Evolutionary conservation across 2,329 filamentous ascomycete species (phyloP).

Genomic region (Xylariales sp.): DNA sequence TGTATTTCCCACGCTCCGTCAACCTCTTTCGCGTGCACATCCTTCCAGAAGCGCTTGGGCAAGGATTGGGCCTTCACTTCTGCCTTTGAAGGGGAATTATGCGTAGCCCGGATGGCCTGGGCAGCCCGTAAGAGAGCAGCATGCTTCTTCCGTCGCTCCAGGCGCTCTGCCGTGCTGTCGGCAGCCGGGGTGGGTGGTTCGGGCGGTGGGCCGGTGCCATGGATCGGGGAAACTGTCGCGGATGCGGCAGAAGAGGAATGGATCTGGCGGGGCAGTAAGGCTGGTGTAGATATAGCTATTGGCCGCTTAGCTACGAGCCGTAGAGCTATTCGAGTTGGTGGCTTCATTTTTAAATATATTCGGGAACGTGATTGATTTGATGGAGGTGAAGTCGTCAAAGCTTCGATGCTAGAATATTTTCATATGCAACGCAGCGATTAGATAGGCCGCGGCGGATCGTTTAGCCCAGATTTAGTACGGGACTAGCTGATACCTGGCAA

Average conservation of each 20-base stretch:
- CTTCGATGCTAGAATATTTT: no score
- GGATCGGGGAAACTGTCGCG: slow-evolving; percentile 47
- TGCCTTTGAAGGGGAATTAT: slow-evolving; percentile 8
- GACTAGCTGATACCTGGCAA: no score
- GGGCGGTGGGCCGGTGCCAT: slow-evolving; percentile 56
- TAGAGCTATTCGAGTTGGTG: slow-evolving; percentile 33
- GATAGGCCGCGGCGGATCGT: no score
- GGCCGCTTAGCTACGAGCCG: slow-evolving; percentile 27
- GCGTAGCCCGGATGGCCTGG: slow-evolving; percentile 38
- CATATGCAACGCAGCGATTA: no score
- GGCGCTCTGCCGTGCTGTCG: slow-evolving; percentile 30
- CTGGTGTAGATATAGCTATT: slow-evolving; percentile 16
- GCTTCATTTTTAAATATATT: slow-evolving; percentile 40
- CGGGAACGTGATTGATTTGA: no score
- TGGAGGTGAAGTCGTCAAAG: no score
- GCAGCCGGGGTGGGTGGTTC: slow-evolving; percentile 44
- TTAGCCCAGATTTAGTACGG: no score
- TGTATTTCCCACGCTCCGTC: slow-evolving; percentile 60
- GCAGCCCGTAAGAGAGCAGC: slow-evolving; percentile 51
- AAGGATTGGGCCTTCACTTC: slow-evolving; percentile 20
- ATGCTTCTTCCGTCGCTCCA: slow-evolving; percentile 49
- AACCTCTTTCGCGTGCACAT: slow-evolving; percentile 66
- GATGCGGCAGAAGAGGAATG: slow-evolving; percentile 29
- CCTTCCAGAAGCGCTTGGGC: slow-evolving; percentile 82
- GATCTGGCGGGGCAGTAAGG: slow-evolving; percentile 25